Conservation (phyloP, 495 filamentous ascomycete species). For the Tuber borchii region DNA sequence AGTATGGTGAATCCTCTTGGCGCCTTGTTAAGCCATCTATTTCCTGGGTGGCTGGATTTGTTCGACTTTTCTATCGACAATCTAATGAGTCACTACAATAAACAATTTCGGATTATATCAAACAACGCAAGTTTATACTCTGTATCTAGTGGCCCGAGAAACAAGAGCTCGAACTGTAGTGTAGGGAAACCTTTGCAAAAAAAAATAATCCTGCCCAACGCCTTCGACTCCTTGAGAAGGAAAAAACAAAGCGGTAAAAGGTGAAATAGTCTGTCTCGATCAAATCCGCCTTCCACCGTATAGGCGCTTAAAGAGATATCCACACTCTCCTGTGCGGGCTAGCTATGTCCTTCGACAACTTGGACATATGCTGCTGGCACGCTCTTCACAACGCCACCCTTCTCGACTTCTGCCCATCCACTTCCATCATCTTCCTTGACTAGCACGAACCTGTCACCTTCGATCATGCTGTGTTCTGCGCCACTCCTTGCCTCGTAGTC, state of each 20-base stretch:
- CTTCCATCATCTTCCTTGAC: constrained; percentile 78
- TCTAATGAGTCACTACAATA: not conserved
- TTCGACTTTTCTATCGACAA: not conserved
- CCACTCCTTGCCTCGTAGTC: constrained; percentile 83
- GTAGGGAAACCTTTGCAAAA: not conserved
- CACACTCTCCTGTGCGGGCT: not conserved
- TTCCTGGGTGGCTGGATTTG: not conserved
- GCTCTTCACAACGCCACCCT: constrained; percentile 78
- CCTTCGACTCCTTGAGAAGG: not conserved
- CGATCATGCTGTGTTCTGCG: constrained; percentile 78
- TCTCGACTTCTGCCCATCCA: constrained; percentile 95
- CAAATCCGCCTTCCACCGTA: not conserved
- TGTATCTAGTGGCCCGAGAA: not conserved
- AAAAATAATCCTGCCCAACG: not conserved
- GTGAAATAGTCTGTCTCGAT: not conserved
- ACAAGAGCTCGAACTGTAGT: not conserved
- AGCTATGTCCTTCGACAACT: constrained; percentile 49
- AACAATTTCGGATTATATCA: not conserved
- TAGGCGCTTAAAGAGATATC: not conserved
- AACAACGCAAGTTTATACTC: not conserved
- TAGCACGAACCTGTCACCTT: constrained; percentile 86
- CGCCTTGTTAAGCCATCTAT: not conserved
- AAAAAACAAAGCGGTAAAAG: not conserved
- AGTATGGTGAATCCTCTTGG: not conserved
- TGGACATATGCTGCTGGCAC: constrained; percentile 93